phyloP scores from a whole-genome alignment of 306 rosid genomes.

The Luffa aegyptiaca region DNA sequence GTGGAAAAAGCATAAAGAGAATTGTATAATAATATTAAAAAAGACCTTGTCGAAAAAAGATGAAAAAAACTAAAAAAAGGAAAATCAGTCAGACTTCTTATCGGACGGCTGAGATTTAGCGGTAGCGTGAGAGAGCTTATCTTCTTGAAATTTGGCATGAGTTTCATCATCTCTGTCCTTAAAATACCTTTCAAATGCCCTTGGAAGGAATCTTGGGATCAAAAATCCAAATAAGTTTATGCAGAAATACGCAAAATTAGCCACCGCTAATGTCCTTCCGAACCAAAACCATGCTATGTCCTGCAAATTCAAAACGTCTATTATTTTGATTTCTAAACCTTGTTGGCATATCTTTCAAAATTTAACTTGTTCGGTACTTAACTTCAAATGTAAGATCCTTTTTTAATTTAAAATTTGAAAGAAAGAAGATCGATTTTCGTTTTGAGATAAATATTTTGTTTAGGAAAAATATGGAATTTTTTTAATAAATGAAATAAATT shows the following conservation, averaged over 20 bases:
- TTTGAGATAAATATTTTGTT: no score
- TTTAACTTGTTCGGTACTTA: background rate
- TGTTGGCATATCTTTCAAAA: background rate
- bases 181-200: slow-evolving; percentile 67
- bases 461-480: no score
- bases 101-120: slow-evolving; percentile 14
- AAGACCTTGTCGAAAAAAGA: background rate
- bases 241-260: slow-evolving; percentile 46
- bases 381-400: no score
- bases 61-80: background rate
- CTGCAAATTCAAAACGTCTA: slow-evolving; percentile 17
- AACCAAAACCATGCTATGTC: slow-evolving; percentile 68
- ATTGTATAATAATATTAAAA: background rate
- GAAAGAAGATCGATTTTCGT: no score
- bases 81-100: slow-evolving; percentile 24
- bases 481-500: no score
- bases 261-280: slow-evolving; percentile 49
- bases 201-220: slow-evolving; percentile 71
- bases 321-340: background rate
- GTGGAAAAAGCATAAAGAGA: background rate
- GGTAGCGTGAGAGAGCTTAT: slow-evolving; percentile 25
- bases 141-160: slow-evolving; percentile 42
- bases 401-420: no score
- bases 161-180: slow-evolving; percentile 47
- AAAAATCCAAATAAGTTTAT: slow-evolving; percentile 57